phyloP scores from a whole-genome alignment of 805 yeast genomes.

The Schizosaccharomyces pombe region DNA sequence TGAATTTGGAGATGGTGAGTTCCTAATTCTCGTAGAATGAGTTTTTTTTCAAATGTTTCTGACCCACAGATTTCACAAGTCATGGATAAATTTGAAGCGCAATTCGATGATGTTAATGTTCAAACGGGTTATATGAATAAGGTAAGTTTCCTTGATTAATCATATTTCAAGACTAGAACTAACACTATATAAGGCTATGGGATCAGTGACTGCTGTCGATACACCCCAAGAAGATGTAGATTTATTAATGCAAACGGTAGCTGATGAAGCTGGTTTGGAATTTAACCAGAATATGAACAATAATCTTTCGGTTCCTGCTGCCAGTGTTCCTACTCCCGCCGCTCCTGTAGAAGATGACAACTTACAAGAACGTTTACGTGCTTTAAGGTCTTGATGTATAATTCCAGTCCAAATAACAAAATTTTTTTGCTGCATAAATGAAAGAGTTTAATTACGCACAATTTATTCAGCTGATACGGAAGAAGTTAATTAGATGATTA shows the following conservation, averaged over 20 bases:
- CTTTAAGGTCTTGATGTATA: neutral
- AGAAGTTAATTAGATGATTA: too few species aligned
- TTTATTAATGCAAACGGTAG: slow-evolving; percentile 67
- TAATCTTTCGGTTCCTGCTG: neutral
- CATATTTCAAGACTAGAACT: neutral
- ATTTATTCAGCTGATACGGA: too few species aligned
- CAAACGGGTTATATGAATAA: slow-evolving; percentile 79
- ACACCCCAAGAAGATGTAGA: slow-evolving; percentile 95
- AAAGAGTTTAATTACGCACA: too few species aligned
- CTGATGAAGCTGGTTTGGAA: slow-evolving; percentile 93
- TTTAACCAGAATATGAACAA: slow-evolving; percentile 50
- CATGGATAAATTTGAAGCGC: slow-evolving; percentile 92
- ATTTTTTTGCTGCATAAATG: too few species aligned
- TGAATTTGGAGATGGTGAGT: slow-evolving; percentile 56
- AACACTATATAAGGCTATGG: slow-evolving; percentile 30
- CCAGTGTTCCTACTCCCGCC: neutral
- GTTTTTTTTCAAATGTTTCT: neutral
- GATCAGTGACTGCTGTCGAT: slow-evolving; percentile 61
- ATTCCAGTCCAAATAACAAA: too few species aligned
- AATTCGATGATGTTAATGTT: slow-evolving; percentile 88
- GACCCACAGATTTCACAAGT: slow-evolving; percentile 42
- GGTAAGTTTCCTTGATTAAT: neutral
- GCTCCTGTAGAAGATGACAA: neutral
- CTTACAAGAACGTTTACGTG: neutral
- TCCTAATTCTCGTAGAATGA: neutral